Base-by-base conservation (phyloP, 2,329 filamentous ascomycete species). In the Exophiala calicioides region DNA sequence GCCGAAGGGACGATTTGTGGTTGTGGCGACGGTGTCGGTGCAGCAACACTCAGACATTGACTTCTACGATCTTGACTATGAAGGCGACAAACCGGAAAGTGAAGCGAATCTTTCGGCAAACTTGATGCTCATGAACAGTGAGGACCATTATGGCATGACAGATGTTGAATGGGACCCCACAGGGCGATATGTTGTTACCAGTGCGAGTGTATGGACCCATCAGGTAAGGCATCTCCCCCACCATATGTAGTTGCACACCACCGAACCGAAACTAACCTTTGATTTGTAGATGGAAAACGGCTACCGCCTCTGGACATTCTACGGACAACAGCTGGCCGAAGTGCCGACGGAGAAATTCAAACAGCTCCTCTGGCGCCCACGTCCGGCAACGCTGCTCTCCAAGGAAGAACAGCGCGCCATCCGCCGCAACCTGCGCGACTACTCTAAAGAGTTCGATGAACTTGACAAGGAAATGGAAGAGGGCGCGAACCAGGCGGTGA, bases 161-260 rank as follows among this genome's bases (percentile, higher is more conserved):
- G 91, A 98, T 65, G 84, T 97, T 38, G 91, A 97, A 66, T 98
- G 93, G 93, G 93, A 98, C 65, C 90, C 93, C 8, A 95, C 90
- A 47, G 93, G 93, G 51, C 85, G 93, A 55, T 98, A 90, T 65
- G 88, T 98, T 34, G 89, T 90, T 53, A 94, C 88, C 31, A 94
- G 90, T 75, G 90, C 91, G 33, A 93, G 87, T 64, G 84, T 88
- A 40, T 98, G 93, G 90, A 96, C 95, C 72, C 91, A 97, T 70
- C 79, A 85, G 60, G 90, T 95, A 85, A 76, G 88, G 74, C 21
- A 33, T 31, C 19, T 12, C 31, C 19, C 19, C 13, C 12, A 36
- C 47, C 33, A 61, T 34, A 23, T 43, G 33, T 19, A 16, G 20
- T 36, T 35, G 40, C 31, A 12, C 18, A 5, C 6, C 30, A 37